Evolutionary conservation across 495 filamentous ascomycete genomes (phyloP).

Genomic region (Neurospora hispaniola): DNA sequence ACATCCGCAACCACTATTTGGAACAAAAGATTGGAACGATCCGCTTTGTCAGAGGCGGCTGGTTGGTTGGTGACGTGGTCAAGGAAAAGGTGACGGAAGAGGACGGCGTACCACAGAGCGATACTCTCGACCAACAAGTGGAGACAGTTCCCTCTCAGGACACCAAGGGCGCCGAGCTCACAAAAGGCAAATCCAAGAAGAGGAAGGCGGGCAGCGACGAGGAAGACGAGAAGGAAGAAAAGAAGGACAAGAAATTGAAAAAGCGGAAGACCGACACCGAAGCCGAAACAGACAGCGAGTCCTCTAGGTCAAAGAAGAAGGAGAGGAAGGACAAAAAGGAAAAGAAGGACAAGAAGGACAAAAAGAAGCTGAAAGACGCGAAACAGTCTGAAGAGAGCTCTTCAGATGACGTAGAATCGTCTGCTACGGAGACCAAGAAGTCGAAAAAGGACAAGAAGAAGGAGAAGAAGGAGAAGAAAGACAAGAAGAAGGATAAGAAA

Average conservation of each 20-base stretch:
- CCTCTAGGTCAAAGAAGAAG: conserved; percentile 22
- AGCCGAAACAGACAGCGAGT: conserved; percentile 15
- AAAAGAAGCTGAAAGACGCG: conserved; percentile 5
- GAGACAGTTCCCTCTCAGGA: conserved; percentile 9
- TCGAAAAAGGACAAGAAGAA: conserved; percentile 25
- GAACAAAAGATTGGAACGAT: conserved; percentile 62
- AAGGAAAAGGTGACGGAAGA: conserved; percentile 10
- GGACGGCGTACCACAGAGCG: neutral
- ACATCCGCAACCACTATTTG: conserved; percentile 55
- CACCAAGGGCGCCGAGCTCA: conserved; percentile 14
- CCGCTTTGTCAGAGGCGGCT: conserved; percentile 71
- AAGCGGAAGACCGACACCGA: conserved; percentile 28
- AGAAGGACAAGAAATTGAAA: conserved; percentile 29
- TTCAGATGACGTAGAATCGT: conserved; percentile 14
- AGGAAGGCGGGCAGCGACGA: conserved; percentile 25
- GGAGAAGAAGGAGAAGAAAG: conserved; percentile 13
- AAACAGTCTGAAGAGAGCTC: conserved; percentile 7
- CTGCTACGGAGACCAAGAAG: conserved; percentile 8
- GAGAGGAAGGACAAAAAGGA: conserved; percentile 30
- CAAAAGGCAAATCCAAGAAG: conserved; percentile 35
- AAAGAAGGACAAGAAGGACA: conserved; percentile 12
- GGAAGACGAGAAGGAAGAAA: conserved; percentile 22
- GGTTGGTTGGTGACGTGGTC: conserved; percentile 54
- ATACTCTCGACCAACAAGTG: conserved; percentile 13
- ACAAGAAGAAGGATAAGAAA: conserved; percentile 33